These are phyloP conservation scores for Pythium utonaiense DNA, from an alignment of 352 stramenopile species.

Conservation along the genomic window DNA sequence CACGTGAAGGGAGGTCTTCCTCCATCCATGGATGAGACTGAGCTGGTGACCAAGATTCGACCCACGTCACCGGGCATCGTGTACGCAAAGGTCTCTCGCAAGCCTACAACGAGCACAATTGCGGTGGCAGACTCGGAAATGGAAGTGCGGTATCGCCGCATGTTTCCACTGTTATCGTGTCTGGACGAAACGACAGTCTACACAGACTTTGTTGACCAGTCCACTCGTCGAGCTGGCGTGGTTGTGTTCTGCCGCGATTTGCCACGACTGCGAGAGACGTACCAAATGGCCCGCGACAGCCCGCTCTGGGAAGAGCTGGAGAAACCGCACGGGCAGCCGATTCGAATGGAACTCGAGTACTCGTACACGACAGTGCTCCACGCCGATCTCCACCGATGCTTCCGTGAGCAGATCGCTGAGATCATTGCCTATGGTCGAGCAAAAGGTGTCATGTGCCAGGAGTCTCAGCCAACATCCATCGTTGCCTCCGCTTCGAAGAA, in stretches of 20 bases:
- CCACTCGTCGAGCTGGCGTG: neutral
- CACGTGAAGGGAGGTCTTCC: slow-evolving; percentile 12
- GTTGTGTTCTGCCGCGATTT: neutral
- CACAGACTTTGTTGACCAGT: slow-evolving; percentile 25
- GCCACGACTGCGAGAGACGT: neutral
- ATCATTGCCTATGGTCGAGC: neutral
- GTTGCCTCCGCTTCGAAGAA: slow-evolving; percentile 10
- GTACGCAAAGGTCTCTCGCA: slow-evolving; percentile 18
- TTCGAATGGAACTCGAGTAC: neutral
- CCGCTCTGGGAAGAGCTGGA: neutral
- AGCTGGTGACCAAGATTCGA: slow-evolving; percentile 10
- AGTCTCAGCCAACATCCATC: slow-evolving; percentile 8
- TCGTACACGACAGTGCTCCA: neutral
- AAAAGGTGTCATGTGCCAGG: slow-evolving; percentile 8
- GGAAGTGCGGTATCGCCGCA: slow-evolving; percentile 12
- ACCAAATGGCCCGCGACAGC: neutral
- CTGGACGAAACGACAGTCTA: slow-evolving; percentile 19
- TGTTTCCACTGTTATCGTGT: slow-evolving; percentile 22
- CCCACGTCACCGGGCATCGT: neutral
- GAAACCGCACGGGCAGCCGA: neutral
- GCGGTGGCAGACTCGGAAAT: slow-evolving; percentile 8
- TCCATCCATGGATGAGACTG: slow-evolving; percentile 11
- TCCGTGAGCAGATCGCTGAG: neutral
- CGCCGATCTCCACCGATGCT: neutral
- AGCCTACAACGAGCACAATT: neutral